These are phyloP conservation scores for Eucalyptus polyanthemos DNA, from an alignment of 345 rosid species.

Conservation along the genomic window DNA sequence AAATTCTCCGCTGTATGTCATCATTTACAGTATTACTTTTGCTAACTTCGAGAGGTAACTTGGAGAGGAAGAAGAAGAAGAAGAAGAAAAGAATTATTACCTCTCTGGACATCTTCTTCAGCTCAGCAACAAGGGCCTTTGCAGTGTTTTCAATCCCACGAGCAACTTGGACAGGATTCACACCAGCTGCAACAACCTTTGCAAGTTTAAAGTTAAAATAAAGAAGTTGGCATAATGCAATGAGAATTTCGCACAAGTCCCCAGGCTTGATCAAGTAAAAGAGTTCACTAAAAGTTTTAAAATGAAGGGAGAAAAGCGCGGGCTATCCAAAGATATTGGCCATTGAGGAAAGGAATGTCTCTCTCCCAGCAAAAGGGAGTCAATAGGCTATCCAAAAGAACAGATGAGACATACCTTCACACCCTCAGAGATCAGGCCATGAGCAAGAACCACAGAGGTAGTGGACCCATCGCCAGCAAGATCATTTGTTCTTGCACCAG, in stretches of 20 bases:
- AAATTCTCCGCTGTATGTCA: background rate
- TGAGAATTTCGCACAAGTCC: background rate
- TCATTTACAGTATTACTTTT: background rate
- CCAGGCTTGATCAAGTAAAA: background rate
- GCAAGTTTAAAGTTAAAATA: background rate
- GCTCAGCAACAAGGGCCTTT: conserved; percentile 70
- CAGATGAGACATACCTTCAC: conserved; percentile 34
- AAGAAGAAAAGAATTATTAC: conserved; percentile 5
- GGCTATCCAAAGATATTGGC: background rate
- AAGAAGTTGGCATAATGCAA: background rate
- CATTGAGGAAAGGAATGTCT: background rate
- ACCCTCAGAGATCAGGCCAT: conserved; percentile 83
- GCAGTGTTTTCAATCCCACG: conserved; percentile 82
- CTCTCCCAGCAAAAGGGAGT: background rate
- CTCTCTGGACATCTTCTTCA: conserved; percentile 82
- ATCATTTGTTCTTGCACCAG: conserved; percentile 91
- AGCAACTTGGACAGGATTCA: conserved; percentile 70
- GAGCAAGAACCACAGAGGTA: conserved; percentile 84
- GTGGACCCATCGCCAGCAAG: conserved; percentile 97
- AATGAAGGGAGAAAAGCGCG: background rate
- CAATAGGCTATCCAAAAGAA: background rate
- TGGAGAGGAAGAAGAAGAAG: background rate
- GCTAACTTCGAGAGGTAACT: background rate
- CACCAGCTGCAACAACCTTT: conserved; percentile 79
- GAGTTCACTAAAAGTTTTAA: background rate